Base-by-base conservation (phyloP, 768 basidiomycete genomes). In the Boletus pseudopeckii region DNA sequence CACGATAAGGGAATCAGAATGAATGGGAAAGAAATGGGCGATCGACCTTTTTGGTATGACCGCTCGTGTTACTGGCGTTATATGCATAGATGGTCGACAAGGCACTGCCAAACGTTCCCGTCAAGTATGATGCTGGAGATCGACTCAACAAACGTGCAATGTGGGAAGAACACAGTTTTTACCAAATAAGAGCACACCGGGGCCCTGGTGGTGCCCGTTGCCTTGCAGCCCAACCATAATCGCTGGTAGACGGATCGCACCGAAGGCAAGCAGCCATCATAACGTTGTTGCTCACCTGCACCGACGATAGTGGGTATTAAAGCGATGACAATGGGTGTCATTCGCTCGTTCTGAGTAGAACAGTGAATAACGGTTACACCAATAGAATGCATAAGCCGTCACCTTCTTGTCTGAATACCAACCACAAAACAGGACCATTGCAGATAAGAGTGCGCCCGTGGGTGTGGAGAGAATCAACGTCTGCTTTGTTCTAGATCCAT, bases 401-500 rank as follows among this genome's bases (percentile, higher is more conserved):
- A 80, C 83, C 77, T 79, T 84, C 65, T 71, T 80, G 60, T 86
- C 85, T 0, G 85, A 83, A 63, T 83, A 83, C 78, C 81, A 86
- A 4, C 83, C 83, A 56, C 81, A 84, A 5, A 75, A 60, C 17
- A 84, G 56, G 2, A 79, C 76, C 54, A 73, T 83, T 4, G 69
- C 39, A 0, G 82, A 74, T 4, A 74, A 77, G 24, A 86, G 64
- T 9, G 69, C 74, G 4, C 85, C 86, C 20, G 66, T 76, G 3
- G 83, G 84, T 0, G 84, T 82, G 4, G 77, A 76, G 26, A 85
- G 61, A 38, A 85, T 85, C 15, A 86, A 68, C 0, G 84, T 80
- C 62, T 84, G 82, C 63, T 75, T 80, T 7, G 85, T 79, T 11
- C 81, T 84, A 40, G 30, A n/a, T 37, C n/a, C 42, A 34, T 37